These are phyloP conservation scores for Neolentinus lepideus DNA, from an alignment of 1,284 basidiomycete genomes.

Conservation along the genomic window DNA sequence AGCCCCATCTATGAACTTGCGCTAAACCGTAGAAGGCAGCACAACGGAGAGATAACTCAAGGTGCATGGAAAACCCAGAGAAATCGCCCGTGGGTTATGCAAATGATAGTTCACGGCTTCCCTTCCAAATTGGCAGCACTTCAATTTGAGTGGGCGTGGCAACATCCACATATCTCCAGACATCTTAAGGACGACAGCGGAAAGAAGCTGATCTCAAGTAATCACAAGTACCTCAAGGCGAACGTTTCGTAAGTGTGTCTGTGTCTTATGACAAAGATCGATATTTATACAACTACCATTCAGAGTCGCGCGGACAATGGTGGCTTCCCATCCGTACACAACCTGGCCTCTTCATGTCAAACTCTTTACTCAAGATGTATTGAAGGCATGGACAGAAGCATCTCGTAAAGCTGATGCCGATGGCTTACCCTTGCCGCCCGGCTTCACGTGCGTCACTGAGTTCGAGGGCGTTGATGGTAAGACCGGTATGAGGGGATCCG, in stretches of 20 bases:
- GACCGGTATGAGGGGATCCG: conserved; percentile 38
- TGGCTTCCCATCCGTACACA: conserved; percentile 49
- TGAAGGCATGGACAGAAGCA: conserved; percentile 39
- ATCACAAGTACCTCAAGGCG: conserved; percentile 28
- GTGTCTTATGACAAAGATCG: background rate
- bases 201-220: conserved; percentile 15
- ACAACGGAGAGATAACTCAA: conserved; percentile 75
- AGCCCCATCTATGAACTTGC: background rate
- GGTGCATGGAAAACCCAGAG: conserved; percentile 72
- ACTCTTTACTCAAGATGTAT: conserved; percentile 57
- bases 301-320: conserved; percentile 46
- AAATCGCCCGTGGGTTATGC: conserved; percentile 84
- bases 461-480: conserved; percentile 71
- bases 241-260: conserved; percentile 39
- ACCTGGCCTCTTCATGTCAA: conserved; percentile 64
- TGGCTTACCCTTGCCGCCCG: conserved; percentile 34
- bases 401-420: conserved; percentile 10
- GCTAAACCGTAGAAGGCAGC: conserved; percentile 44
- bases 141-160: conserved; percentile 93
- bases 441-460: conserved; percentile 47
- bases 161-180: conserved; percentile 60
- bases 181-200: conserved; percentile 39
- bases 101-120: conserved; percentile 85
- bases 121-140: conserved; percentile 80
- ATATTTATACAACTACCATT: background rate